Evolutionary conservation across 306 rosid genomes (phyloP), one percentile per base, ranked within the genome.

Genomic region (Vachellia pachyceras): DNA sequence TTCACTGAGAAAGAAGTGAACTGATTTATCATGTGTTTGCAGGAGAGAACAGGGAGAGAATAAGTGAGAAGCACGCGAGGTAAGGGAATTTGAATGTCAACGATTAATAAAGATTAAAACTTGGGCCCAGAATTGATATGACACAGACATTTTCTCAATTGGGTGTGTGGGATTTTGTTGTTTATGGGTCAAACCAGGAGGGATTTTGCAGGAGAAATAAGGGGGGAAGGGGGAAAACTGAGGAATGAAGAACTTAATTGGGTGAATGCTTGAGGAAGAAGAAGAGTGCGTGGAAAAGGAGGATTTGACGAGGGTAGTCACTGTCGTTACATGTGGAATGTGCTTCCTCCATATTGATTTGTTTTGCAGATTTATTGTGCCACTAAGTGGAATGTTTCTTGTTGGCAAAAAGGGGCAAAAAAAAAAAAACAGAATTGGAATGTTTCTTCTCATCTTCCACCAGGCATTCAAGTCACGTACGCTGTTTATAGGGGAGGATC

Each of bases 31-130:
- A 58, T 23, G 85, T 75, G 73, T 61, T 41, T 92, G 94, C 90
- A 90, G 88, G 77, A 54, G 7, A 50, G 17, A 44, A 44, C 47
- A 49, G 42, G 47, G 60, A 81, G 77, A 49, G 13, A 55, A 22
- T n/a, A 22, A 88, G 87, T 85, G 88, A 81, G 81, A 11, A 8
- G 54, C 90, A 90, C 85, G 93, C 88, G 45, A 69, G 46, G 61
- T 72, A 40, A 79, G 77, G 72, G 40, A 63, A 60, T 37, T 79
- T 36, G 42, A 86, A 87, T 85, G 94, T 92, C 92, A 92, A 90
- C 86, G 86, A 70, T 81, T 82, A 75, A 4, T 18, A 12, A 61
- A 61, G 17, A 11, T 61, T 29, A 61, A 29, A 1, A 29, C 40
- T 29, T 61, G 40, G 41, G 5, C 18, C 9, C 1, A 61, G 3